phyloP scores from a whole-genome alignment of 2,329 filamentous ascomycete genomes.

The Sporothrix dimorphospora region DNA sequence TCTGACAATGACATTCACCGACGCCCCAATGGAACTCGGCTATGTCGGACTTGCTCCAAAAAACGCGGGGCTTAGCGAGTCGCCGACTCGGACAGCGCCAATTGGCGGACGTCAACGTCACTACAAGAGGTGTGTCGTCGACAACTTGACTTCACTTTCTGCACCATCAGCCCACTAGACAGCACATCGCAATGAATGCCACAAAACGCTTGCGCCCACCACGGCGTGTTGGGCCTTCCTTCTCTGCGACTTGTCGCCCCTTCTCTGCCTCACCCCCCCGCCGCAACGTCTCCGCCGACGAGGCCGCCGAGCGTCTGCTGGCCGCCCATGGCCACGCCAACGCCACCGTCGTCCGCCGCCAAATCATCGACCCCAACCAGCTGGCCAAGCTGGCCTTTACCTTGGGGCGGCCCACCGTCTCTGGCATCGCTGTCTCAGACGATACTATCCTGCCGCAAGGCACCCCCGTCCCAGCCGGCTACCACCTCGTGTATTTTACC shows the following conservation, averaged over 20 bases:
- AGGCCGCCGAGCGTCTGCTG: not conserved
- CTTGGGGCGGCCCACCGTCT: conserved; percentile 53
- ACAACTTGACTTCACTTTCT: not conserved
- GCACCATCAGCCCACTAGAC: no score
- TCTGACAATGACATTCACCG: no score
- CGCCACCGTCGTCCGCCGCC: conserved; percentile 36
- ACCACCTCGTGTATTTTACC: conserved; percentile 68
- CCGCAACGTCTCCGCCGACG: not conserved
- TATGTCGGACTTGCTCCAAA: not conserved
- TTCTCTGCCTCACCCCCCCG: not conserved
- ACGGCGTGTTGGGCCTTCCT: no score
- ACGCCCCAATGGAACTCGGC: no score
- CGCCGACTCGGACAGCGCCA: not conserved
- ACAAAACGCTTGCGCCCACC: no score
- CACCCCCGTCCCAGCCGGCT: conserved; percentile 59
- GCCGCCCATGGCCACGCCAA: not conserved
- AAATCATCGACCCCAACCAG: conserved; percentile 64
- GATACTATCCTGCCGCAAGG: conserved; percentile 43
- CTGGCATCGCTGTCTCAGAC: conserved; percentile 39
- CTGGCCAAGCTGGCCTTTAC: conserved; percentile 64
- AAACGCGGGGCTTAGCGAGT: conserved; percentile 1
- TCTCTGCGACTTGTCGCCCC: not conserved
- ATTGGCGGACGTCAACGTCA: not conserved
- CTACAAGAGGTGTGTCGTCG: not conserved
- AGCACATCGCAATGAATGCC: not conserved